phyloP scores from a whole-genome alignment of 1,284 basidiomycete species.

The Singerocomus inundabilis region DNA sequence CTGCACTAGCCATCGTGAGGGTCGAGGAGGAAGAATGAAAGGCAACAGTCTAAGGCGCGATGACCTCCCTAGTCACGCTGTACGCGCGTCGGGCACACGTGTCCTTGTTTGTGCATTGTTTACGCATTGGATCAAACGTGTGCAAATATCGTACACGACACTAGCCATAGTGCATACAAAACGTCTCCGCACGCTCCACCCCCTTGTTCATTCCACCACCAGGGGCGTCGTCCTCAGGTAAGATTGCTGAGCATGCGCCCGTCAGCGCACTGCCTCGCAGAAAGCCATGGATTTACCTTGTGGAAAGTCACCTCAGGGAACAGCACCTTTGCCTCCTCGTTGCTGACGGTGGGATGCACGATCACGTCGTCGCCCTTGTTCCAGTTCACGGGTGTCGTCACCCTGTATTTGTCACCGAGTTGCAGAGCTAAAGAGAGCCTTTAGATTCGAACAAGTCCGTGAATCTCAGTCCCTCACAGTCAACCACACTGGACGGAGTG shows the following conservation, averaged over 20 bases:
- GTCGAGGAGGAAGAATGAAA: slow-evolving; percentile 18
- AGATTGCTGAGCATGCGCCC: slow-evolving; percentile 41
- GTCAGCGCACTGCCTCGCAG: slow-evolving; percentile 8
- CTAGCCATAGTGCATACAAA: too few relatives aligned
- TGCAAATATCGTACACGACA: slow-evolving; percentile 19
- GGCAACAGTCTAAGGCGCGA: slow-evolving; percentile 22
- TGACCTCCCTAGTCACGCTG: slow-evolving; percentile 7
- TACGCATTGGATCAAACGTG: slow-evolving; percentile 12
- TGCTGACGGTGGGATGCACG: slow-evolving; percentile 84
- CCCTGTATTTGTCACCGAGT: slow-evolving; percentile 85
- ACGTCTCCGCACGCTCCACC: background rate
- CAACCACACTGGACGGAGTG: slow-evolving; percentile 50
- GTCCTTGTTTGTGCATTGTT: slow-evolving; percentile 30
- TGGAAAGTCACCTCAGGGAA: slow-evolving; percentile 76
- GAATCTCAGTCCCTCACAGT: slow-evolving; percentile 44
- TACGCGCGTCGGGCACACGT: slow-evolving; percentile 34
- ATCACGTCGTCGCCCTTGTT: slow-evolving; percentile 92
- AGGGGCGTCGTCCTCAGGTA: slow-evolving; percentile 78
- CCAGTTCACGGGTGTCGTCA: slow-evolving; percentile 94
- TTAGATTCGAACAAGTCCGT: slow-evolving; percentile 4
- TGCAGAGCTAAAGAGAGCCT: slow-evolving; percentile 63
- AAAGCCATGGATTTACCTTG: slow-evolving; percentile 46
- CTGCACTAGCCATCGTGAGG: slow-evolving; percentile 59
- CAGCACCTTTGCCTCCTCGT: slow-evolving; percentile 85
- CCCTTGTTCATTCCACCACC: slow-evolving; percentile 39